These are phyloP conservation scores for Cryptococcus hybrid DNA, from an alignment of 1,284 basidiomycete species.

Conservation along the genomic window DNA sequence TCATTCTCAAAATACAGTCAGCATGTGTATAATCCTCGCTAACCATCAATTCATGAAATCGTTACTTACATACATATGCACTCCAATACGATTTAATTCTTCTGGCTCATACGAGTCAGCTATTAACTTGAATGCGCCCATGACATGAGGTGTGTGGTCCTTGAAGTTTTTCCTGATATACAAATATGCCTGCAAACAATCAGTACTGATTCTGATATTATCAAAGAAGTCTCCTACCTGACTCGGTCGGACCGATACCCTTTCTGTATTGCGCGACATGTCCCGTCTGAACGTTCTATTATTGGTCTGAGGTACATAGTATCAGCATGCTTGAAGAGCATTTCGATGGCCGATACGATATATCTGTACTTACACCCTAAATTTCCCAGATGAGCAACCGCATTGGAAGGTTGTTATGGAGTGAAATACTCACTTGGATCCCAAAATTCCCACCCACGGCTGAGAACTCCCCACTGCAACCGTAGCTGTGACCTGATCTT, in stretches of 20 bases:
- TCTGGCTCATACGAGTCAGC: constrained; percentile 63
- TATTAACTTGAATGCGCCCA: constrained; percentile 78
- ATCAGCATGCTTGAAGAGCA: too few relatives aligned
- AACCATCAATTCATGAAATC: not conserved
- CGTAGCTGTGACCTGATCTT: constrained; percentile 21
- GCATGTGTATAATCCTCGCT: not conserved
- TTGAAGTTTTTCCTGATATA: constrained; percentile 79
- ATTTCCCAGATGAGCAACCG: not conserved
- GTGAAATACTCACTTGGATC: constrained; percentile 62
- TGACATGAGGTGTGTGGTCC: constrained; percentile 67
- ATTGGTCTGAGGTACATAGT: constrained; percentile 61
- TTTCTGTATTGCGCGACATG: constrained; percentile 78
- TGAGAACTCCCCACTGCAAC: constrained; percentile 66
- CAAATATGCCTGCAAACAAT: constrained; percentile 58
- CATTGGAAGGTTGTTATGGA: not conserved
- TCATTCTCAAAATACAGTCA: constrained; percentile 26
- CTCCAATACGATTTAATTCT: constrained; percentile 68
- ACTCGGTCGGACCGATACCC: constrained; percentile 67
- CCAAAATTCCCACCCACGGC: constrained; percentile 89
- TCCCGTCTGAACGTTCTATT: constrained; percentile 63
- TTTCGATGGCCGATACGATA: too few relatives aligned
- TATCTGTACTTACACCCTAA: not conserved
- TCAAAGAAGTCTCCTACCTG: constrained; percentile 37
- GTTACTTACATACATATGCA: constrained; percentile 61
- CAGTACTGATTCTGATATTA: not conserved